Conservation (phyloP, 2,329 filamentous ascomycete species). For the Exophiala sideris region DNA sequence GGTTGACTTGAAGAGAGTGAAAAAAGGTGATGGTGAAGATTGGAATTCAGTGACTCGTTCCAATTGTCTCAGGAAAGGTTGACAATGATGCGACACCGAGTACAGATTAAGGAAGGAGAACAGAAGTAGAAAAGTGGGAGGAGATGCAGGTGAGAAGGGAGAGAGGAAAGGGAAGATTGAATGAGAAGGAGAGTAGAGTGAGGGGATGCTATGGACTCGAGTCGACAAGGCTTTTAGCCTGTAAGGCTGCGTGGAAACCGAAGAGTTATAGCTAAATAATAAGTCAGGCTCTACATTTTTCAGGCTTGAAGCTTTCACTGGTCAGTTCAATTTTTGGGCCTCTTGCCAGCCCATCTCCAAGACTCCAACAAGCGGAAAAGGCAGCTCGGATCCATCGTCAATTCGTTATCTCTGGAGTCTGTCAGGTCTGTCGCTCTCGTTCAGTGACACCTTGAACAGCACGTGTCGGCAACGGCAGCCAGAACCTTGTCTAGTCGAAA, state of each 20-base stretch:
- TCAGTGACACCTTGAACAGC: not conserved
- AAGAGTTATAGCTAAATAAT: not conserved
- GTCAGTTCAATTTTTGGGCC: no score
- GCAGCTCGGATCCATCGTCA: not conserved
- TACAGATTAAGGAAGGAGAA: not conserved
- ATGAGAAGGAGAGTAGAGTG: not conserved
- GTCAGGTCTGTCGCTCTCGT: no score
- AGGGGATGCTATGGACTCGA: conserved; percentile 7
- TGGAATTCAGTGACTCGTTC: no score
- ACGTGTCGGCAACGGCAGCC: not conserved
- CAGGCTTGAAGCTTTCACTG: conserved; percentile 7
- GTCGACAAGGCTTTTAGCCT: conserved; percentile 26
- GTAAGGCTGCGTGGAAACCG: conserved; percentile 21
- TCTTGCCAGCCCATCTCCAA: conserved; percentile 5
- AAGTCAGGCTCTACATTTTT: not conserved
- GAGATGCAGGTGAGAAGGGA: not conserved
- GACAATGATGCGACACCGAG: no score
- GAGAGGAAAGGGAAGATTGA: conserved; percentile 6
- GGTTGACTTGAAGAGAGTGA: no score
- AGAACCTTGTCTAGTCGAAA: no score
- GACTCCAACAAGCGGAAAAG: not conserved
- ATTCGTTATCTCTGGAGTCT: not conserved
- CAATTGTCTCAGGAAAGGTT: no score
- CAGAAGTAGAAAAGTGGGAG: conserved; percentile 9
- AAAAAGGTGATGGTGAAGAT: no score